These are phyloP conservation scores for Cetradonia linearis DNA, from an alignment of 495 filamentous ascomycete genomes.

Conservation along the genomic window DNA sequence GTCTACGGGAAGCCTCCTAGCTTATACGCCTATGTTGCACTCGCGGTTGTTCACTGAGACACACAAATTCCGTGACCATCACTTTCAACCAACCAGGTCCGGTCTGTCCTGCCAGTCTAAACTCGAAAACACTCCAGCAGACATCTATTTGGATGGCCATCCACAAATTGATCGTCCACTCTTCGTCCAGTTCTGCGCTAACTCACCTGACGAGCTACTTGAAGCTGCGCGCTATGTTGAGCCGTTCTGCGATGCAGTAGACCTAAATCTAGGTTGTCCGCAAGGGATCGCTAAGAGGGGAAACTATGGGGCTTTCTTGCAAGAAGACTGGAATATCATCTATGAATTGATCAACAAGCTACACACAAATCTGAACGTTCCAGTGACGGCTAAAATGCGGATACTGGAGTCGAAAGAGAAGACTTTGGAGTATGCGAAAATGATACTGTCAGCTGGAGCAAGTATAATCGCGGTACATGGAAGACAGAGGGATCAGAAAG, in stretches of 20 bases:
- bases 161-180: slow-evolving; percentile 72
- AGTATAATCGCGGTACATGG: slow-evolving; percentile 92
- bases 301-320: slow-evolving; percentile 86
- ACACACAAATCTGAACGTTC: slow-evolving; percentile 59
- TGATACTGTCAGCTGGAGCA: slow-evolving; percentile 78
- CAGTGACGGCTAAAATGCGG: slow-evolving; percentile 90
- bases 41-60: slow-evolving; percentile 70
- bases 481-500: slow-evolving; percentile 80
- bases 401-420: slow-evolving; percentile 78
- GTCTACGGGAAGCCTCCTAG: slow-evolving; percentile 50
- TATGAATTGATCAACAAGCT: slow-evolving; percentile 67
- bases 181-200: slow-evolving; percentile 95
- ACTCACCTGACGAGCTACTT: slow-evolving; percentile 68
- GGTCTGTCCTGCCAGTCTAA: slow-evolving; percentile 24
- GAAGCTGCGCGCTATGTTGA: slow-evolving; percentile 64
- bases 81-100: slow-evolving; percentile 61
- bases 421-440: slow-evolving; percentile 80
- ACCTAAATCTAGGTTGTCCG: slow-evolving; percentile 95
- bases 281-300: slow-evolving; percentile 88
- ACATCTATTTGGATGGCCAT: slow-evolving; percentile 72
- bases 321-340: slow-evolving; percentile 83
- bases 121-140: slow-evolving; percentile 17
- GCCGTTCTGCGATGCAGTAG: slow-evolving; percentile 86
- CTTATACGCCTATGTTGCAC: slow-evolving; percentile 94
- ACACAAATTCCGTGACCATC: slow-evolving; percentile 59